Evolutionary conservation across 805 yeast species (phyloP).

Genomic region (Trichomonascus vanleenenianus): DNA sequence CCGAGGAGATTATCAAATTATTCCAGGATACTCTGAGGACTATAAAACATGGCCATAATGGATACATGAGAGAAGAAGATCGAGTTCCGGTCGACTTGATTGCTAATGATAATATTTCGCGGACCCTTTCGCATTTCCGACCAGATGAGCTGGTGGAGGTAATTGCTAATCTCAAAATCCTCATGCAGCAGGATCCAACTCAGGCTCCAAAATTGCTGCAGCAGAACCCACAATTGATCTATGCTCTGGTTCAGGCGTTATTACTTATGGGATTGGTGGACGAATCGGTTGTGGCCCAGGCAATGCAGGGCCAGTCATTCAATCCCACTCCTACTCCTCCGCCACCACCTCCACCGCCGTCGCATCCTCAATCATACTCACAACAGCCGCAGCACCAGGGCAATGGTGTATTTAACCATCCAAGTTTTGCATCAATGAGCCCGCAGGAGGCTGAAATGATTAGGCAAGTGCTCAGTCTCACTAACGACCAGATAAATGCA

Average conservation of each 20-base stretch:
- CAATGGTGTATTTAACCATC: constrained; percentile 10
- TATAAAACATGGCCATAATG: no score
- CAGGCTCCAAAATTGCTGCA: constrained; percentile 53
- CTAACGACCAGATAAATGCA: constrained; percentile 40
- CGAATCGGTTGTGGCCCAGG: constrained; percentile 21
- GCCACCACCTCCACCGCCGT: constrained; percentile 14
- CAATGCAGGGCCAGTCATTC: constrained; percentile 12
- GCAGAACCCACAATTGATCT: constrained; percentile 62
- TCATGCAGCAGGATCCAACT: constrained; percentile 51
- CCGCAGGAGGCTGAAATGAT: constrained; percentile 40
- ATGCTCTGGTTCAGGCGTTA: constrained; percentile 68
- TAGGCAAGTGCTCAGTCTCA: constrained; percentile 40
- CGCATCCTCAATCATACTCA: not conserved
- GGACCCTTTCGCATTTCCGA: constrained; percentile 43
- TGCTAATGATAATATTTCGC: constrained; percentile 37
- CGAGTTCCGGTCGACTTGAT: constrained; percentile 31
- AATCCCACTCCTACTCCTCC: constrained; percentile 9
- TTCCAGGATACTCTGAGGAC: no score
- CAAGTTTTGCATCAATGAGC: constrained; percentile 11
- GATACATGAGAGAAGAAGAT: no score
- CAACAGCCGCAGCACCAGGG: constrained; percentile 5
- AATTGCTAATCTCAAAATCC: constrained; percentile 46
- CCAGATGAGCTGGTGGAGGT: constrained; percentile 41
- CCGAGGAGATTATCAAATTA: no score
- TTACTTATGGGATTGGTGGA: constrained; percentile 33